Evolutionary conservation across 2,329 filamentous ascomycete species (phyloP).

Genomic region (Hypocreales sp.): DNA sequence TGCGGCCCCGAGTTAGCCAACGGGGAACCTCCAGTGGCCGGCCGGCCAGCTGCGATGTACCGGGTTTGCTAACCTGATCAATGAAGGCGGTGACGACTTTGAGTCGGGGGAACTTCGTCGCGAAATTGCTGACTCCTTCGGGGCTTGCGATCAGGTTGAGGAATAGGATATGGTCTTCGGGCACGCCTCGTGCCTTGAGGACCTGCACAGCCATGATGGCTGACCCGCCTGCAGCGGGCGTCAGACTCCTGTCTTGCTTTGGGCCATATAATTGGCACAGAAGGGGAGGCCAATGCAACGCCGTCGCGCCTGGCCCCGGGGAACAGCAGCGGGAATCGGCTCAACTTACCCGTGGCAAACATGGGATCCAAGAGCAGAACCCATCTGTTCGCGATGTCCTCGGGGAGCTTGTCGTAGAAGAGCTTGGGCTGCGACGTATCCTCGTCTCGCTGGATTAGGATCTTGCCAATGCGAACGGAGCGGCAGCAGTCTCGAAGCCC

Average conservation of each 20-base stretch:
- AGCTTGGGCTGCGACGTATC: slow-evolving; percentile 84
- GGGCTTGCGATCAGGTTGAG: slow-evolving; percentile 96
- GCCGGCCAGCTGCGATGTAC: no score
- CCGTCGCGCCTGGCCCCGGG: no score
- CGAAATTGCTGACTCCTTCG: slow-evolving; percentile 79
- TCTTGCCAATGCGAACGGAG: slow-evolving; percentile 96
- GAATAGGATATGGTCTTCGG: slow-evolving; percentile 90
- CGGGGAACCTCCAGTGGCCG: neutral
- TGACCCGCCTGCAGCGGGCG: slow-evolving; percentile 55
- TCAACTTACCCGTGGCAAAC: slow-evolving; percentile 81
- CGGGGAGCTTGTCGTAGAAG: slow-evolving; percentile 94
- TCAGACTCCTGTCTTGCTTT: slow-evolving; percentile 1
- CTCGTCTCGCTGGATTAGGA: slow-evolving; percentile 92
- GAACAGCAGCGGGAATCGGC: no score
- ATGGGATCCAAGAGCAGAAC: slow-evolving; percentile 93
- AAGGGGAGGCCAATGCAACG: no score
- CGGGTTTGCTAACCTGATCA: slow-evolving; percentile 50
- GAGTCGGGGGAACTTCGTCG: slow-evolving; percentile 73
- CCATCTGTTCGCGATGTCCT: slow-evolving; percentile 87
- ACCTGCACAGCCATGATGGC: slow-evolving; percentile 96
- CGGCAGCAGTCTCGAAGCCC: slow-evolving; percentile 91
- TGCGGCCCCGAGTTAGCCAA: neutral
- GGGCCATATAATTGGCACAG: no score
- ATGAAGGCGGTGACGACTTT: slow-evolving; percentile 92
- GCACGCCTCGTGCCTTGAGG: slow-evolving; percentile 75